Conservation (phyloP, 1,284 basidiomycete genomes). For the Porodaedalea pini region DNA sequence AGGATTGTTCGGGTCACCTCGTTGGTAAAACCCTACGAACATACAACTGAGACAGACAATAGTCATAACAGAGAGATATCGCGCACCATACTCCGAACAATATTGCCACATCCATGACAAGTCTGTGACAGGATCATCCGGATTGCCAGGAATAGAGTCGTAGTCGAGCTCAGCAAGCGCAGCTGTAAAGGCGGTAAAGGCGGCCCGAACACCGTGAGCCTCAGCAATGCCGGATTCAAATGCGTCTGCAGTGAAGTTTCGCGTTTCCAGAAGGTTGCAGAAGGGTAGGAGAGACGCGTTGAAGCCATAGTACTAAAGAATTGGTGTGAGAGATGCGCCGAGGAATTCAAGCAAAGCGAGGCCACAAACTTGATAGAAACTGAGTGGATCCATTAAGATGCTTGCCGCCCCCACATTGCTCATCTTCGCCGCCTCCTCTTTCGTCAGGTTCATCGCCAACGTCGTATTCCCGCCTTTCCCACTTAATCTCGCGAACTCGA, state of each 20-base stretch:
- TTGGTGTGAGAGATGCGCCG: neutral
- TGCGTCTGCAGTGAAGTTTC: slow-evolving; percentile 38
- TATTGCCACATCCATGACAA: slow-evolving; percentile 52
- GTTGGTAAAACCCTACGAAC: slow-evolving; percentile 44
- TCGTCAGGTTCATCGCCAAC: slow-evolving; percentile 34
- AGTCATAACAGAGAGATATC: neutral
- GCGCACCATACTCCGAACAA: slow-evolving; percentile 48
- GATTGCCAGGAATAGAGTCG: slow-evolving; percentile 38
- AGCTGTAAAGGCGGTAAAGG: slow-evolving; percentile 40
- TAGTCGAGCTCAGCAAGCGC: slow-evolving; percentile 45
- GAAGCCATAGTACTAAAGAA: slow-evolving; percentile 45
- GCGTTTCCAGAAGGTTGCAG: slow-evolving; percentile 45
- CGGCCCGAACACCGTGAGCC: slow-evolving; percentile 32
- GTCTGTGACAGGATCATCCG: slow-evolving; percentile 42
- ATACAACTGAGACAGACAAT: neutral
- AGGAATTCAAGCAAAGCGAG: neutral
- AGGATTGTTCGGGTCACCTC: slow-evolving; percentile 42
- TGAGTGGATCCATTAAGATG: slow-evolving; percentile 46
- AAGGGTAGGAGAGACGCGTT: slow-evolving; percentile 43
- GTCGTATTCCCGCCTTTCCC: slow-evolving; percentile 41
- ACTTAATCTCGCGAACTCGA: slow-evolving; percentile 40
- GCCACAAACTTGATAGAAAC: slow-evolving; percentile 44
- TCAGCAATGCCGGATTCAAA: slow-evolving; percentile 38
- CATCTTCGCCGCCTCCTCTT: slow-evolving; percentile 33
- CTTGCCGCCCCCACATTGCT: slow-evolving; percentile 39